phyloP scores from a whole-genome alignment of 2,329 filamentous ascomycete species.

The Alternaria sp. region DNA sequence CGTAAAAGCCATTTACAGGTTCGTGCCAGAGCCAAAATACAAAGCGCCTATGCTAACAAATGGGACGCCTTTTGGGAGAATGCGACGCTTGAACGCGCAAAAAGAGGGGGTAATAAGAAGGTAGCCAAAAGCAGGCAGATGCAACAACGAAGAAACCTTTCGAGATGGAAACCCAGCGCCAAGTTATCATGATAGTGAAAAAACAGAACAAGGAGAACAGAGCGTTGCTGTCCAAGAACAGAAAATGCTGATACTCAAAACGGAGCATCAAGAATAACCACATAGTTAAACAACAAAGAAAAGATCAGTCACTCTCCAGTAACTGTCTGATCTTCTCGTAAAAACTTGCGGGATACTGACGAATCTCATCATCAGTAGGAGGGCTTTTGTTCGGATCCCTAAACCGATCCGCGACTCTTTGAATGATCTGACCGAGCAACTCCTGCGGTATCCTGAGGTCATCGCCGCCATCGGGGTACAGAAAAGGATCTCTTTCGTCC shows the following conservation, averaged over 20 bases:
- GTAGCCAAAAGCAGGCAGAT: not conserved
- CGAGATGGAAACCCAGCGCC: not conserved
- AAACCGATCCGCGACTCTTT: slow-evolving; percentile 68
- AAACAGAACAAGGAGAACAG: not conserved
- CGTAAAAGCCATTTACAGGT: not conserved
- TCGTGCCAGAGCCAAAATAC: not conserved
- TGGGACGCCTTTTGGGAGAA: not conserved
- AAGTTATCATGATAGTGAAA: slow-evolving; percentile 12
- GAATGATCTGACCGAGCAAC: slow-evolving; percentile 67
- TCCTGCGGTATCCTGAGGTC: slow-evolving; percentile 62
- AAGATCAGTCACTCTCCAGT: slow-evolving; percentile 35
- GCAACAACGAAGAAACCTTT: not conserved
- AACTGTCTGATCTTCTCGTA: slow-evolving; percentile 58
- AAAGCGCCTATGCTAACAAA: not conserved
- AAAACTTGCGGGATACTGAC: slow-evolving; percentile 57
- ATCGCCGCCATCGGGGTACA: slow-evolving; percentile 65
- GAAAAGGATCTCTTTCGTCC: slow-evolving; percentile 63
- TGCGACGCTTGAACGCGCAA: slow-evolving; percentile 14
- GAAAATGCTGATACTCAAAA: not conserved
- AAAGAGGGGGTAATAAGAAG: not conserved
- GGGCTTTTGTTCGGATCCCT: slow-evolving; percentile 60
- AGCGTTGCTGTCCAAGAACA: not conserved
- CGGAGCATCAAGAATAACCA: not conserved
- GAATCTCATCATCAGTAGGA: slow-evolving; percentile 65
- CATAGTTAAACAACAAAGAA: not conserved